These are phyloP conservation scores for Westerdykella aurantiaca DNA, from an alignment of 2,329 filamentous ascomycete genomes.

Conservation along the genomic window DNA sequence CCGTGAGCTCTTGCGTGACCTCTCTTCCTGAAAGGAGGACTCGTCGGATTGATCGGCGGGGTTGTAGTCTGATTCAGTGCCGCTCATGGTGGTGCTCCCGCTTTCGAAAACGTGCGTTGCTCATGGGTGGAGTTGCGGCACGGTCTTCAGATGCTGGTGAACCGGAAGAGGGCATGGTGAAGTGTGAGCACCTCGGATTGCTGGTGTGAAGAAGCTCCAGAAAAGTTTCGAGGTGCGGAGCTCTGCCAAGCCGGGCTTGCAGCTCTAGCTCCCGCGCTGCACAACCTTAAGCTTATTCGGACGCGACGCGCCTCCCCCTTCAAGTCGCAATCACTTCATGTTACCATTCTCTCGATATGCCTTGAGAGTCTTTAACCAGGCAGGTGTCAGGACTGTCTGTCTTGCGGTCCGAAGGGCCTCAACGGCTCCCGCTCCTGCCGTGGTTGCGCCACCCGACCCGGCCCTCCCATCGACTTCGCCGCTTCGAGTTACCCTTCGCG, in stretches of 20 bases:
- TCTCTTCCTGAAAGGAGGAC: slow-evolving; percentile 3
- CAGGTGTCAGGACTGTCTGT: slow-evolving; percentile 6
- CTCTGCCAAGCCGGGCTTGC: not conserved
- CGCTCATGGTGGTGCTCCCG: slow-evolving; percentile 8
- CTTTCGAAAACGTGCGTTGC: not conserved
- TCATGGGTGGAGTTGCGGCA: not conserved
- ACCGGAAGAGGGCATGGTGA: not conserved
- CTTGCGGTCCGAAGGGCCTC: slow-evolving; percentile 5
- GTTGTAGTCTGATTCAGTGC: slow-evolving; percentile 12
- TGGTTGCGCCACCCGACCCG: slow-evolving; percentile 6
- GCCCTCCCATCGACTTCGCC: slow-evolving; percentile 9
- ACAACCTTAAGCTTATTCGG: not conserved
- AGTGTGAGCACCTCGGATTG: not conserved
- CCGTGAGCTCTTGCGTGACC: not conserved
- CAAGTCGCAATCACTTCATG: slow-evolving; percentile 19
- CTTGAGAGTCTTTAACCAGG: slow-evolving; percentile 18
- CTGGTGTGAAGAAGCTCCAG: not conserved
- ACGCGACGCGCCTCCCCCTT: not conserved
- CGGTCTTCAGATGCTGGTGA: not conserved
- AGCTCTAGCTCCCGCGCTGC: not conserved
- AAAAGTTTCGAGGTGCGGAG: not conserved
- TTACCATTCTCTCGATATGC: slow-evolving; percentile 26
- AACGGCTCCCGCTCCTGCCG: slow-evolving; percentile 1
- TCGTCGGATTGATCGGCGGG: slow-evolving; percentile 1
- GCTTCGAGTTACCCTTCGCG: slow-evolving; percentile 57